Evolutionary conservation across 352 stramenopile species (phyloP), one percentile per base, ranked within the genome.

Genomic region (Globisporangium abappressorium): DNA sequence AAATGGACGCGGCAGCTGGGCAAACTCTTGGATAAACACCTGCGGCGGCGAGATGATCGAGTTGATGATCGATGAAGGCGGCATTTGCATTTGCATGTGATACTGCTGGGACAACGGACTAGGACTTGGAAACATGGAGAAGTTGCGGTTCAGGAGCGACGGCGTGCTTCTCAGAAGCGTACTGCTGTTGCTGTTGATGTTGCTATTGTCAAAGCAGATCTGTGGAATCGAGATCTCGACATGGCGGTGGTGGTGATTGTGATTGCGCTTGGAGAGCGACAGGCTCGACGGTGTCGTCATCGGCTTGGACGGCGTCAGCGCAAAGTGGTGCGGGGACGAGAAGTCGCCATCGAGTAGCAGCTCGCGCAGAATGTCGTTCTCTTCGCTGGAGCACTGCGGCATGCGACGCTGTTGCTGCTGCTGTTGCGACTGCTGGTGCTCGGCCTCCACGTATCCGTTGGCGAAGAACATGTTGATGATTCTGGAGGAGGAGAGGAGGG

Each of bases 11-110:
- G 80, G 82, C 14, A 90, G 62, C 34, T 82, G 79, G 26, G 74
- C 79, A 70, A 91, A 93, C 54, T 93, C 85, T 49, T 93, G 85
- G 60, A 90, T 87, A 70, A 93, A 91, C 24, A 91, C 81, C 6
- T 82, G 77, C 12, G 85, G 85, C 33, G 85, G 85, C 15, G 85
- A 93, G 47, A 93, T 81, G 57, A 93, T 90, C 11, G 83, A 72
- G 64, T 87, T 91, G 68, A 89, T 76, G 46, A 86, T 73, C 26
- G 81, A 90, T n/a, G 77, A 74, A 18, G 77, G 71, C 0, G 47
- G 56, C 11, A 65, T 53, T 15, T 59, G 64, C 43, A 51, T 34
- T 24, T 58, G 55, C 14, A 33, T 36, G 4, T 63, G 63, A 28
- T 87, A 65, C 7, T 73, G 78, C 15, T 68, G 76, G 71, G 49